A percentile compares a stretch with the other conserved stretches of the same genome.
Conservation (phyloP, 208 protist species). For the Angomonas ambiguus region DNA sequence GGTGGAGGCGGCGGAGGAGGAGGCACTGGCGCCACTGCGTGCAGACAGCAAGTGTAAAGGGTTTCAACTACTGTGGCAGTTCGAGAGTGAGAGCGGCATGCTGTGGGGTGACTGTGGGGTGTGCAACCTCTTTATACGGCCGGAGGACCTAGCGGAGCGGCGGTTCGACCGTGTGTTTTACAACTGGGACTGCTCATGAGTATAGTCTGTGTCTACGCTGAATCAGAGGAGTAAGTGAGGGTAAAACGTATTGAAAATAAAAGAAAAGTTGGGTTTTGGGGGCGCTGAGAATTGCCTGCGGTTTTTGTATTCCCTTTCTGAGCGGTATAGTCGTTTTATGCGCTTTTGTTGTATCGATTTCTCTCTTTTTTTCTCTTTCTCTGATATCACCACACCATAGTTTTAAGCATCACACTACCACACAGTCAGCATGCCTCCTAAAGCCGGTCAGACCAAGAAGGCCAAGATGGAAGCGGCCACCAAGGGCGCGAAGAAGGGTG, state of each 20-base stretch:
- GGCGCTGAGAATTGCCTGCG: too few species aligned
- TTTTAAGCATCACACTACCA: background rate
- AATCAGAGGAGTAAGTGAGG: too few species aligned
- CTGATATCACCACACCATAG: too few species aligned
- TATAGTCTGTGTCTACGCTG: too few species aligned
- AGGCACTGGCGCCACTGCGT: background rate
- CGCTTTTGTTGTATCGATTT: background rate
- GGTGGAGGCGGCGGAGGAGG: background rate
- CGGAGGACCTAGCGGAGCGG: slow-evolving; percentile 8
- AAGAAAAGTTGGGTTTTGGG: too few species aligned
- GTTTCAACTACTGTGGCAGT: slow-evolving; percentile 15
- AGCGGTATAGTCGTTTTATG: background rate
- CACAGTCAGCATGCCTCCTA: slow-evolving; percentile 46
- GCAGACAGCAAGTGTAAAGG: background rate
- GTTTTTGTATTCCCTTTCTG: background rate
- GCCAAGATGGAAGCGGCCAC: slow-evolving; percentile 63
- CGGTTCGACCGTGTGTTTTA: background rate
- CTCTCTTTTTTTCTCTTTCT: background rate
- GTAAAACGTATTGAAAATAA: too few species aligned
- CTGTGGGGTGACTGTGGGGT: slow-evolving; percentile 18
- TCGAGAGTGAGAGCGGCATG: slow-evolving; percentile 7
- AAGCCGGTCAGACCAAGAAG: slow-evolving; percentile 66
- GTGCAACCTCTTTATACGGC: slow-evolving; percentile 17
- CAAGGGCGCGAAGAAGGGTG: slow-evolving; percentile 79
- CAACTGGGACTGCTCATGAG: slow-evolving; percentile 2